Evolutionary conservation across 345 rosid genomes (phyloP).

Genomic region (Euclidium syriacum): DNA sequence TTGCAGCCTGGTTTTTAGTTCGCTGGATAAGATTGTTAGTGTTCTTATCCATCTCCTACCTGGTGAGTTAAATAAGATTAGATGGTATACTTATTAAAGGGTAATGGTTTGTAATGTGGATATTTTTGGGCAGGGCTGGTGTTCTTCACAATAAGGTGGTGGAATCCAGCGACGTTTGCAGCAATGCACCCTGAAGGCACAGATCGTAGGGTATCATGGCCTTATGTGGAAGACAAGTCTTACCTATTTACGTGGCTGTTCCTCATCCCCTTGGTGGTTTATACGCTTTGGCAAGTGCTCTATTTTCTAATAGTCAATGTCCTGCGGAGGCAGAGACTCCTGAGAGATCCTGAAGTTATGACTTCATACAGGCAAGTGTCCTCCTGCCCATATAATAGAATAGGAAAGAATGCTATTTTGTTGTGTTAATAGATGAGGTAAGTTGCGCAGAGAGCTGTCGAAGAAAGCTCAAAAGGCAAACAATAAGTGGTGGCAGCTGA

Average conservation of each 20-base stretch:
- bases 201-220: conserved; percentile 68
- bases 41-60: conserved; percentile 97
- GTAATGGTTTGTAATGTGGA: too few species aligned
- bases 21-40: conserved; percentile 87
- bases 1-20: conserved; percentile 95
- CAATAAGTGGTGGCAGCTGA: conserved; percentile 76
- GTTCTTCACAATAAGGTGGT: conserved; percentile 96
- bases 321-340: conserved; percentile 77
- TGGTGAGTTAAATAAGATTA: conserved; percentile 57
- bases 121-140: conserved; percentile 69
- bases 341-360: conserved; percentile 99
- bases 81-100: too few species aligned
- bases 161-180: conserved; percentile 87
- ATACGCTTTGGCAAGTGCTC: conserved; percentile 85
- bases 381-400: too few species aligned
- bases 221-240: conserved; percentile 72
- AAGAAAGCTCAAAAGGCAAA: conserved; percentile 88
- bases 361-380: conserved; percentile 98
- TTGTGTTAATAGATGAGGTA: too few species aligned
- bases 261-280: conserved; percentile 74
- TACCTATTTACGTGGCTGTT: conserved; percentile 86
- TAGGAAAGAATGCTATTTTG: too few species aligned
- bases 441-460: conserved; percentile 70
- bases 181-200: conserved; percentile 90
- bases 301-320: conserved; percentile 91